A percentile compares a stretch with the other conserved stretches of the same genome.
Conservation (phyloP, 2,329 filamentous ascomycete species). For the Spiromastix sp. region DNA sequence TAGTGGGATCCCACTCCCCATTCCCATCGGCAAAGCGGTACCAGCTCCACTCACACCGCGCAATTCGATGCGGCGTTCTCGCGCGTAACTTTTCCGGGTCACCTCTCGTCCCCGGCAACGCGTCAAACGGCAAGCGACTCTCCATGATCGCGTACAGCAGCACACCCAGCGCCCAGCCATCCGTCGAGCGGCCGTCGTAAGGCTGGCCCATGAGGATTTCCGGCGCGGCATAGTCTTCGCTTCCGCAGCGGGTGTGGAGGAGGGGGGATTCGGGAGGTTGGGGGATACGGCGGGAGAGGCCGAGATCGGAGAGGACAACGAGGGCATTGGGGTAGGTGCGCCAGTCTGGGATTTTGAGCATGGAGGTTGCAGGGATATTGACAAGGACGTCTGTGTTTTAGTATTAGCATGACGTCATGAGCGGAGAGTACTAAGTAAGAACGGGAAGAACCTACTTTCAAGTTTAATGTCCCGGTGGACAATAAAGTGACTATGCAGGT, state of each 20-base stretch:
- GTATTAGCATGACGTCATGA: constrained; percentile 11
- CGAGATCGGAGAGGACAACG: constrained; percentile 82
- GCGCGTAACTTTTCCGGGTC: constrained; percentile 68
- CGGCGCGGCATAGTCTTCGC: constrained; percentile 92
- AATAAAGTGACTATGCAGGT: constrained; percentile 75
- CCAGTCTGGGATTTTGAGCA: constrained; percentile 60
- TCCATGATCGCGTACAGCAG: constrained; percentile 89
- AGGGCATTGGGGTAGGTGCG: constrained; percentile 68
- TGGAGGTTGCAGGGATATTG: constrained; percentile 61
- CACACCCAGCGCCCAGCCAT: constrained; percentile 92
- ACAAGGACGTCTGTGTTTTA: constrained; percentile 66
- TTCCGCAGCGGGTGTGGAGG: constrained; percentile 87
- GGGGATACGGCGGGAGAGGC: constrained; percentile 74
- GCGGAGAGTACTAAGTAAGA: constrained; percentile 5
- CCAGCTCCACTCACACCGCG: constrained; percentile 93
- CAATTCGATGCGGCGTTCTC: constrained; percentile 85
- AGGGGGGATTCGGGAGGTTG: constrained; percentile 65
- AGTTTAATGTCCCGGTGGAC: constrained; percentile 97
- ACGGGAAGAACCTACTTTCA: constrained; percentile 60
- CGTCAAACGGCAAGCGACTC: constrained; percentile 86
- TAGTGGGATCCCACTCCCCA: constrained; percentile 71
- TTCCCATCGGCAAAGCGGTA: constrained; percentile 72
- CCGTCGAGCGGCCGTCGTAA: constrained; percentile 84
- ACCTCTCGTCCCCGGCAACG: constrained; percentile 62
- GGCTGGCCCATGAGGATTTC: constrained; percentile 92